Evolutionary conservation across 345 rosid species (phyloP), one percentile per base, ranked within the genome.

Genomic region (Mercurialis annua): DNA sequence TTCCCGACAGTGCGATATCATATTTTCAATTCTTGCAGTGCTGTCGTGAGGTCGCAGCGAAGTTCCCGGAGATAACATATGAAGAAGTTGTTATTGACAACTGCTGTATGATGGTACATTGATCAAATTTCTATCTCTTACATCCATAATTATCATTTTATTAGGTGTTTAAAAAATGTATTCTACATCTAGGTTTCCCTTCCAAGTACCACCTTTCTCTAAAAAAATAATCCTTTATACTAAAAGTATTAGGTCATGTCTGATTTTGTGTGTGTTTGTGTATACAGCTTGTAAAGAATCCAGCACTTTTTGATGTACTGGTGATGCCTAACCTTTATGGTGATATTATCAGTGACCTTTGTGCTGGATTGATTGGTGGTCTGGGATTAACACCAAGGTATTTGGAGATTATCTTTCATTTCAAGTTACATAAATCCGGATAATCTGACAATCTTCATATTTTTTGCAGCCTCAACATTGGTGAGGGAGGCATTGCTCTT

Each of bases 291-390:
- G 98, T 92, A 81, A 95, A 92, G 82, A 95, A 92, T 80, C 99
- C 99, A 38, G 86, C 96, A 0, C 81, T 88, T n/a, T 95, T 95
- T 80, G 99, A 95, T 81, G 99, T 95, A 14, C 71, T 95, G 82
- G 98, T 95, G 80, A 95, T 95, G 99, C 99, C 99, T 59, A 95
- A 95, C 73, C 98, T 92, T 3, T 95, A 95, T 65, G 98, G 99
- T 71, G 99, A 95, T 82, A 95, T 95, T 58, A 95, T 95, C 75
- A 95, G 99, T 42, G 99, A 95, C 51, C 83, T 95, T 71, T 95
- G 99, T 55, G 99, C 99, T 9, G 98, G 97, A 26, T 78, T 95
- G 76, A 76, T 95, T 38, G 99, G 99, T 49, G 99, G 99, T 43
- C 79, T 95, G 81, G 99, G 99, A 60, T 84, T 95, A 78, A 95